Percentiles rank a stretch among this genome's conserved stretches.
These are phyloP conservation scores for Arachnopeziza araneosa DNA, from an alignment of 2,329 filamentous ascomycete genomes.

Conservation along the genomic window DNA sequence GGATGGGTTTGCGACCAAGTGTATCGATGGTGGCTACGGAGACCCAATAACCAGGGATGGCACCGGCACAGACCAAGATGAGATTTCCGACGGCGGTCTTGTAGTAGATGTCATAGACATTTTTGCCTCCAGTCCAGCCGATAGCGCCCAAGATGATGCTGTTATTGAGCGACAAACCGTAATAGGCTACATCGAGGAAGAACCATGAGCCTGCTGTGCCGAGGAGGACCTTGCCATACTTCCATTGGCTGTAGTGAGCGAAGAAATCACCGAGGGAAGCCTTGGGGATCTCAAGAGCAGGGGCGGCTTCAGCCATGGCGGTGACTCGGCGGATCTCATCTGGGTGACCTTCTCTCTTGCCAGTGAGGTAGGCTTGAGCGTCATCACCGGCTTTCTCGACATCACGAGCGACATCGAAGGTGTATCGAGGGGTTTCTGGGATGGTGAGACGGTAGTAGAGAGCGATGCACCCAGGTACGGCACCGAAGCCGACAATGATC, in stretches of 20 bases:
- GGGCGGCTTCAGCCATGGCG: slow-evolving; percentile 46
- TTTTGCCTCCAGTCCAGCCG: slow-evolving; percentile 59
- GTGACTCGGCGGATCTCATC: slow-evolving; percentile 61
- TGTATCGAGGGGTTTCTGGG: slow-evolving; percentile 83
- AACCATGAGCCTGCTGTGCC: slow-evolving; percentile 87
- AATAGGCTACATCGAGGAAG: slow-evolving; percentile 47
- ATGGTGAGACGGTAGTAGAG: slow-evolving; percentile 82
- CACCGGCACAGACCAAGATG: slow-evolving; percentile 71
- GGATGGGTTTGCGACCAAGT: slow-evolving; percentile 74
- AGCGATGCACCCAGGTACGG: slow-evolving; percentile 72
- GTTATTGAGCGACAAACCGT: slow-evolving; percentile 69
- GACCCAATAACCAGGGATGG: slow-evolving; percentile 77
- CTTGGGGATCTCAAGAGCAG: slow-evolving; percentile 58
- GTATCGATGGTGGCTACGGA: slow-evolving; percentile 71
- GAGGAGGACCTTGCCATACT: slow-evolving; percentile 65
- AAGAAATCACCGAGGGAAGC: slow-evolving; percentile 68
- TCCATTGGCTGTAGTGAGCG: slow-evolving; percentile 63
- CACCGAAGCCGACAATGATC: slow-evolving; percentile 73
- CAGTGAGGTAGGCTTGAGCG: slow-evolving; percentile 66
- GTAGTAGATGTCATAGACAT: slow-evolving; percentile 65
- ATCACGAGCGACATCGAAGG: slow-evolving; percentile 73
- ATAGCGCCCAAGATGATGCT: slow-evolving; percentile 67
- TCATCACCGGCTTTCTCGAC: slow-evolving; percentile 69
- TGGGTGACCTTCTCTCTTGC: slow-evolving; percentile 54
- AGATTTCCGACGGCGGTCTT: slow-evolving; percentile 73